Evolutionary conservation across 768 basidiomycete species (phyloP), one percentile per base, ranked within the genome.

Genomic region (Sistotremastrum suecicum): DNA sequence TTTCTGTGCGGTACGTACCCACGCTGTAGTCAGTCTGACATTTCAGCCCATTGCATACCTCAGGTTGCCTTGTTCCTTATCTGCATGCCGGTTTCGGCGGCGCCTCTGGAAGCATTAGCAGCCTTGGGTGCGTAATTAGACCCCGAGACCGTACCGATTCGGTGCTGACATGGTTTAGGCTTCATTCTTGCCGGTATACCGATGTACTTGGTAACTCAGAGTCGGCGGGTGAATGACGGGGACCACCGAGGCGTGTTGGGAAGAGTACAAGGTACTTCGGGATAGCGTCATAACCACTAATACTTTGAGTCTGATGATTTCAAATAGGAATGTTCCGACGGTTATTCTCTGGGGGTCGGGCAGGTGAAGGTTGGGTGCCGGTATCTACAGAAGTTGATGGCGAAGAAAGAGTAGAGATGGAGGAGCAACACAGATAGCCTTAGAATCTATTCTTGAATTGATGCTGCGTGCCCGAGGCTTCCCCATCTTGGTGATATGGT

Each of bases 81-180:
- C 7, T 83, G 81, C 55, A 94, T 99, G 88, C 91, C 92, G 2
- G 70, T 94, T 43, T 81, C 92, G 47, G 94, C 94, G 3, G 91
- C 92, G 20, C 94, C 94, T 5, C 65, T 80, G 9, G 83, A 94
- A 59, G 90, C 92, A 0, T 60, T 86, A 5, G 80, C 90, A 5
- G 92, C 90, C 5, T 69, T 95, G 46, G 82, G 90, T 91, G 53
- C 47, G 75, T 65, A 20, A 1, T 9, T 7, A 35, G 10, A 37
- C 31, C 42, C 9, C 34, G 11, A 40, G 41, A 28, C 43, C 37
- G 20, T 49, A 33, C 50, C 37, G 32, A 37, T 41, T 33, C 50
- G 39, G 38, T 30, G n/a, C 43, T 48, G 30, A 46, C 36, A 41
- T 37, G 49, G 42, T 30, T 39, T 53, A 89, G 86, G 72, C 3